These are phyloP conservation scores for Trametes maxima DNA, from an alignment of 768 basidiomycete species.

Conservation along the genomic window DNA sequence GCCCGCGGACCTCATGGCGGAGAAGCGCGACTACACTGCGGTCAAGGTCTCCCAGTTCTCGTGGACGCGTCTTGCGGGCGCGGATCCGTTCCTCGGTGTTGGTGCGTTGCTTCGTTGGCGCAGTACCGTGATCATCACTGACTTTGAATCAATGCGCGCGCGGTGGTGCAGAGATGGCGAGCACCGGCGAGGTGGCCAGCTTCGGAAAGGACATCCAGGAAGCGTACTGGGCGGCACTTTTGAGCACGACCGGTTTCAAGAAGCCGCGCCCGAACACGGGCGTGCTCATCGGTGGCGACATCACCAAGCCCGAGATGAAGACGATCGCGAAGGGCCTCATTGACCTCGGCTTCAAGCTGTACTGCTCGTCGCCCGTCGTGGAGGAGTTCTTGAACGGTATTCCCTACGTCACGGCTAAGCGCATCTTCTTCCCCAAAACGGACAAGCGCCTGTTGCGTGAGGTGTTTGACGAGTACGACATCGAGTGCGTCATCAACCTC, in stretches of 20 bases:
- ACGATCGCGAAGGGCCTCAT: constrained; percentile 77
- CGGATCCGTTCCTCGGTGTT: constrained; percentile 95
- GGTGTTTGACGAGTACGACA: constrained; percentile 93
- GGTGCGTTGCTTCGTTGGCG: constrained; percentile 51
- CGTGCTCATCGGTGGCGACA: constrained; percentile 91
- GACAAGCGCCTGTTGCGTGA: constrained; percentile 95
- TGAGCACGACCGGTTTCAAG: constrained; percentile 95
- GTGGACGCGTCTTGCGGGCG: constrained; percentile 95
- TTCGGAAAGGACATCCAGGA: constrained; percentile 94
- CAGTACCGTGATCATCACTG: constrained; percentile 3
- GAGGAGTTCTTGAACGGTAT: constrained; percentile 81
- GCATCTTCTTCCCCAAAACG: constrained; percentile 94
- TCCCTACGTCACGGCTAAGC: constrained; percentile 77
- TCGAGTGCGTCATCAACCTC: constrained; percentile 93
- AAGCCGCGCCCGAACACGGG: constrained; percentile 83
- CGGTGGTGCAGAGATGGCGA: constrained; percentile 84
- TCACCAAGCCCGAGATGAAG: constrained; percentile 83
- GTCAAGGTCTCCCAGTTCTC: constrained; percentile 99
- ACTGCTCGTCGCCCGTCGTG: constrained; percentile 78
- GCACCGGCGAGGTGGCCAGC: constrained; percentile 95
- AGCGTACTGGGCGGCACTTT: constrained; percentile 94
- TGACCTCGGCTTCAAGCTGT: constrained; percentile 93
- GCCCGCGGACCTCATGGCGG: constrained; percentile 89
- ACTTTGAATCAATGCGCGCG: neutral
- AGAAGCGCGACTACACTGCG: constrained; percentile 86